Evolutionary conservation across 345 rosid species (phyloP).

Genomic region (Syzygium aromaticum): DNA sequence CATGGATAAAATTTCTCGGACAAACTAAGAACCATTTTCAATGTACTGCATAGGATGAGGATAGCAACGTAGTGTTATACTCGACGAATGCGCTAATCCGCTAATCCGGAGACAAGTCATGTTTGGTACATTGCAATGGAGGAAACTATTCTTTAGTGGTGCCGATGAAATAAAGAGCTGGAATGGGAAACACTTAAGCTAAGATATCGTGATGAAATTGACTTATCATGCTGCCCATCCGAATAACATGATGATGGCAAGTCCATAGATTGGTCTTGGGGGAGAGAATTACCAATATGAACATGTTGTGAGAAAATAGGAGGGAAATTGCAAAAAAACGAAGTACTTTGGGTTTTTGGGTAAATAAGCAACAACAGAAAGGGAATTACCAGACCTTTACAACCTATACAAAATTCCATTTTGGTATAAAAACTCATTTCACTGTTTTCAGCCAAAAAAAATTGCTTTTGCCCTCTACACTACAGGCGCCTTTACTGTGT

Average conservation of each 20-base stretch:
- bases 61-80: not conserved
- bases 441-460: not conserved
- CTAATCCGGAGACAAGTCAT: not conserved
- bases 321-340: not conserved
- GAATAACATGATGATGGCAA: not conserved
- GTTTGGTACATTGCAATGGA: not conserved
- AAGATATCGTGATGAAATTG: not conserved
- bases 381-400: constrained; percentile 15
- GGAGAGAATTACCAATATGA: not conserved
- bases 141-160: not conserved
- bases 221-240: not conserved
- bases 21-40: not conserved
- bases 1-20: not conserved
- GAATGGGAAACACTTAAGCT: not conserved
- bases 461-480: not conserved
- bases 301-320: not conserved
- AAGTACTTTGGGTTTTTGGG: not conserved
- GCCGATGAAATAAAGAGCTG: not conserved
- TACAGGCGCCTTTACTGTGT: constrained; percentile 8
- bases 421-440: constrained; percentile 3
- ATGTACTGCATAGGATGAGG: not conserved
- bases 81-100: not conserved
- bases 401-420: constrained; percentile 37
- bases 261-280: not conserved
- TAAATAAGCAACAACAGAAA: not conserved